phyloP scores from a whole-genome alignment of 768 basidiomycete species.

The Suillus occidentalis region DNA sequence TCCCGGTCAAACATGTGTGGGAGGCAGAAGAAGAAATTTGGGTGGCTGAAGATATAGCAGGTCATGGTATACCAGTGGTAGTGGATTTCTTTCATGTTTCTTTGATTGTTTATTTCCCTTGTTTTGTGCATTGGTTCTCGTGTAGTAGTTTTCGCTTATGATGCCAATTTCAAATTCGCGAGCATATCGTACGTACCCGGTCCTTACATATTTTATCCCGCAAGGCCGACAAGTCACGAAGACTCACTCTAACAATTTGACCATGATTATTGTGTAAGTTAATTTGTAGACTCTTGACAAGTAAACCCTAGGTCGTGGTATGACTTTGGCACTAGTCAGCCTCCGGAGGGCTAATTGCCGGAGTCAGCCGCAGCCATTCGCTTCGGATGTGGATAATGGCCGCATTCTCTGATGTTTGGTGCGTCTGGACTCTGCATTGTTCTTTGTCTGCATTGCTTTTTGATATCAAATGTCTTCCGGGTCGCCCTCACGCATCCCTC shows the following conservation, averaged over 20 bases:
- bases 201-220: neutral
- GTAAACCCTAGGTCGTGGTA: neutral
- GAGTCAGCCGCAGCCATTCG: neutral
- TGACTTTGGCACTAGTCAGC: neutral
- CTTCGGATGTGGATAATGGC: neutral
- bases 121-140: neutral
- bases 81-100: neutral
- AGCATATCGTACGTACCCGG: neutral
- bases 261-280: neutral
- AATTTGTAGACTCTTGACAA: neutral
- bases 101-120: neutral
- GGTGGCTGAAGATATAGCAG: slow-evolving; percentile 30
- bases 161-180: slow-evolving; percentile 1
- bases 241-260: neutral
- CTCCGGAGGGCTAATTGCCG: neutral
- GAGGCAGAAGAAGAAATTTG: slow-evolving; percentile 30
- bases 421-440: neutral
- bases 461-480: neutral
- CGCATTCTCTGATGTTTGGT: neutral
- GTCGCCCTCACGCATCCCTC: slow-evolving; percentile 9
- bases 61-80: neutral
- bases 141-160: neutral
- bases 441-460: neutral
- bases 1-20: slow-evolving; percentile 16
- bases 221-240: neutral